These are phyloP conservation scores for Petasospora fabianii DNA, from an alignment of 1,139 yeast genomes.

Conservation along the genomic window DNA sequence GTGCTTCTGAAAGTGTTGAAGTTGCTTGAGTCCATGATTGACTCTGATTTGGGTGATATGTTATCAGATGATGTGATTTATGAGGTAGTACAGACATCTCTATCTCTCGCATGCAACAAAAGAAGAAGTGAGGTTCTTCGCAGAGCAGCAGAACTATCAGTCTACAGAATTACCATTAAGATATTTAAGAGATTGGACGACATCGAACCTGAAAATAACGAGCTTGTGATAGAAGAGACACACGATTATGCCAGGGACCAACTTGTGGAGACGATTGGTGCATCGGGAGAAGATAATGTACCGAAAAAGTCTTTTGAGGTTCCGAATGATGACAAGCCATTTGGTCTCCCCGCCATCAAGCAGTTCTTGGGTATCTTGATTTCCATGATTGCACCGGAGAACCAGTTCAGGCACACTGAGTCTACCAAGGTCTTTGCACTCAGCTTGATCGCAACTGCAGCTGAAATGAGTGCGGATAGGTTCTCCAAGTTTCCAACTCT, in stretches of 20 bases:
- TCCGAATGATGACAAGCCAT: conserved; percentile 24
- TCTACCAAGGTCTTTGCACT: conserved; percentile 82
- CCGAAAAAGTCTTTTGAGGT: conserved; percentile 27
- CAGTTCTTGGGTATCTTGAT: conserved; percentile 62
- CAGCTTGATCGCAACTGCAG: conserved; percentile 67
- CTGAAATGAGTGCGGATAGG: conserved; percentile 75
- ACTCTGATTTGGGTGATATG: conserved; percentile 58
- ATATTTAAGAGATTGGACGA: conserved; percentile 60
- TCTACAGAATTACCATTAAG: conserved; percentile 64
- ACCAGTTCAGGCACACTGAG: conserved; percentile 83
- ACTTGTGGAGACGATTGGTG: conserved; percentile 34
- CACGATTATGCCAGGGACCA: conserved; percentile 34
- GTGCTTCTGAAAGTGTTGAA: conserved; percentile 79
- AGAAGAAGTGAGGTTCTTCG: conserved; percentile 87
- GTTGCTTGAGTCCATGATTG: conserved; percentile 65
- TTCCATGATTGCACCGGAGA: conserved; percentile 81
- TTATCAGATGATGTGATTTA: conserved; percentile 80
- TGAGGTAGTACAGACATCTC: conserved; percentile 87
- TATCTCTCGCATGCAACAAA: conserved; percentile 90
- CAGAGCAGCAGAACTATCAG: conserved; percentile 84
- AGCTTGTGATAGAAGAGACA: conserved; percentile 29
- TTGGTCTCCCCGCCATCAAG: conserved; percentile 36
- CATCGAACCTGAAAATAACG: conserved; percentile 48
- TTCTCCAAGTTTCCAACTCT: conserved; percentile 66
- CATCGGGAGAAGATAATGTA: conserved; percentile 23